Evolutionary conservation across 2,329 filamentous ascomycete genomes (phyloP).

Genomic region (Phialophora expanda): DNA sequence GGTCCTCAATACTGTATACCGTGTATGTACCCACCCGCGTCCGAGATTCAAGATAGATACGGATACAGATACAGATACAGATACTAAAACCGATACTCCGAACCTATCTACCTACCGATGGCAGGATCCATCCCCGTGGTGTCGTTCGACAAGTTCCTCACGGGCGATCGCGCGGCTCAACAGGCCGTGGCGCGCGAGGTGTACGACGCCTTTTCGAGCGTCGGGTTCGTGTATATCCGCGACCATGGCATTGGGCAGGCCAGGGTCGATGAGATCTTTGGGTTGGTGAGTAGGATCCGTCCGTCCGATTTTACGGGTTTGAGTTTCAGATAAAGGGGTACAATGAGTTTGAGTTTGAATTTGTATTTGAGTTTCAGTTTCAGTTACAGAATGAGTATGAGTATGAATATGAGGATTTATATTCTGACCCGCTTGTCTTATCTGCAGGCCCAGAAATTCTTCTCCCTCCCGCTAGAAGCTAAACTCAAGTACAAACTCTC

Average conservation of each 20-base stretch:
- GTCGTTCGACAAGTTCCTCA: slow-evolving; percentile 47
- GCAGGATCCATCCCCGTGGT: slow-evolving; percentile 49
- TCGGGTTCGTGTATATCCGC: slow-evolving; percentile 51
- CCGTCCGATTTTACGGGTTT: not conserved
- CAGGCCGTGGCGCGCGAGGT: slow-evolving; percentile 41
- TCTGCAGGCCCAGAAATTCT: slow-evolving; percentile 46
- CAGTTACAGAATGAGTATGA: no score
- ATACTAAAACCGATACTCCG: no score
- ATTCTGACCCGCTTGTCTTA: not conserved
- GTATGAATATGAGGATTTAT: not conserved
- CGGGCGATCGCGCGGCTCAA: slow-evolving; percentile 42
- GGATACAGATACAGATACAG: no score
- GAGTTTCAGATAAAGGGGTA: not conserved
- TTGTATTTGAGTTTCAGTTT: not conserved
- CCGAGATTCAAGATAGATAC: no score
- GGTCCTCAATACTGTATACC: no score
- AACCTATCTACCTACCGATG: no score
- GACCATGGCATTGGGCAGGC: slow-evolving; percentile 46
- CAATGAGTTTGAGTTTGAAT: no score
- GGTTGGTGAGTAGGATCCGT: slow-evolving; percentile 22
- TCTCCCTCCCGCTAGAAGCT: slow-evolving; percentile 50
- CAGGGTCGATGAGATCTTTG: slow-evolving; percentile 32
- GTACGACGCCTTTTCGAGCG: slow-evolving; percentile 46
- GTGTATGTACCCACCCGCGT: no score
- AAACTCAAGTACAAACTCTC: slow-evolving; percentile 58